phyloP scores from a whole-genome alignment of 208 protist genomes.

The Trypanosomatidae sp. region DNA sequence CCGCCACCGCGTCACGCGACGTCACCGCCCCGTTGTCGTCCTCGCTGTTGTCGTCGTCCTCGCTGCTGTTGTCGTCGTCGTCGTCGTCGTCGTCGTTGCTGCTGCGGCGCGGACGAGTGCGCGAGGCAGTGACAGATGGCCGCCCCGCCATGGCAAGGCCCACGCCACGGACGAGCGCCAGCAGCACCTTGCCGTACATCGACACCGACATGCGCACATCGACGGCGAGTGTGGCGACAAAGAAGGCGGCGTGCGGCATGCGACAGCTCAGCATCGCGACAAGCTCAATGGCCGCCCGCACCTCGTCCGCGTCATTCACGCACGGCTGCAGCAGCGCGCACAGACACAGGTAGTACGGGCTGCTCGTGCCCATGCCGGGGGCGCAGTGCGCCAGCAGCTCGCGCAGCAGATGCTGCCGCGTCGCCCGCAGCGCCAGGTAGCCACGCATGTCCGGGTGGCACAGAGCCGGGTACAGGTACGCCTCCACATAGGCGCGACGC shows the following conservation, averaged over 20 bases:
- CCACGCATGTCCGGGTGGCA: conserved; percentile 57
- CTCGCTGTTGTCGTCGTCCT: background rate
- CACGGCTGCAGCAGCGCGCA: conserved; percentile 66
- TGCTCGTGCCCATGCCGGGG: conserved; percentile 44
- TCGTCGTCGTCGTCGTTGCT: background rate
- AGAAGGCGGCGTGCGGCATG: conserved; percentile 87
- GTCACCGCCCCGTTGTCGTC: too few relatives aligned
- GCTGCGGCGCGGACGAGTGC: background rate
- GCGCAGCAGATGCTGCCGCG: conserved; percentile 50
- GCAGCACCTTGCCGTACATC: conserved; percentile 83
- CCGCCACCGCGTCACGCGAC: conserved; percentile 57
- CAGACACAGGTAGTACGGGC: conserved; percentile 81
- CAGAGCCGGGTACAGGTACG: conserved; percentile 80
- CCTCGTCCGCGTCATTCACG: conserved; percentile 75
- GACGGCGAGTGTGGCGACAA: conserved; percentile 61
- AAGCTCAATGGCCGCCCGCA: conserved; percentile 61
- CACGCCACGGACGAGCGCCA: conserved; percentile 68
- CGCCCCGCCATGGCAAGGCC: conserved; percentile 76
- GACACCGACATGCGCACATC: conserved; percentile 79
- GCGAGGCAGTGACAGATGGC: background rate
- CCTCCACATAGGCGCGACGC: conserved; percentile 82
- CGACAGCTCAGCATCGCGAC: conserved; percentile 70
- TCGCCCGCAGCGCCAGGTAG: conserved; percentile 55
- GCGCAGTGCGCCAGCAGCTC: conserved; percentile 71
- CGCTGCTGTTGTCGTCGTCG: too few relatives aligned